Base-by-base conservation (phyloP, 441 rosid species). In the Aquilaria agallochum region DNA sequence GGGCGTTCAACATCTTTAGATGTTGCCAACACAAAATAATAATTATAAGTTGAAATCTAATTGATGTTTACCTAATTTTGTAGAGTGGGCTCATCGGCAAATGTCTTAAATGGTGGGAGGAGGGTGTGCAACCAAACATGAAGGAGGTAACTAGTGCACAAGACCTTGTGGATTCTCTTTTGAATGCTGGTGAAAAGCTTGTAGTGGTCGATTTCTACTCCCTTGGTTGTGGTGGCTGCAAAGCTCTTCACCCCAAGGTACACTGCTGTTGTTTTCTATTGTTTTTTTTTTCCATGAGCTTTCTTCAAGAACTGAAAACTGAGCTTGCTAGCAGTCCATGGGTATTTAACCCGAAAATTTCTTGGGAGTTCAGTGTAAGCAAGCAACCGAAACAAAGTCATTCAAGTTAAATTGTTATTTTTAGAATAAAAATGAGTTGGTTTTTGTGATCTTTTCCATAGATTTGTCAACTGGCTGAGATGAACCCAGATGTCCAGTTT, bases 151-250 rank as follows among this genome's bases (percentile, higher is more conserved):
- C 67, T 9, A 80, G 89, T 5, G 85, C 95, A 10, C 65, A 74
- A 58, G 78, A 89, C 59, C 87, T 87, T 34, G 89, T 79, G 5
- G 76, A 66, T 45, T 66, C 88, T 12, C 75, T 89, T 68, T n/a
- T 58, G 7, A 73, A 72, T 34, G 86, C 87, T 56, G 95, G 87
- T 1, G 92, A 89, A 63, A 72, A 69, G 65, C 73, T 92, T 64
- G 87, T 84, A 47, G 67, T 92, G 49, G 62, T 92, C 48, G 83
- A 77, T 58, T 89, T 92, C 68, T 92, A 81, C 74, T 87, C 95
- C 2, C 95, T 92, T 49, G 85, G 76, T 31, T 92, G 96, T 74
- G 96, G 96, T 15, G 96, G 89, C 59, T 92, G 97, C 82, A 89
- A 64, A 77, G 53, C 85, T 64, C 89, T 92, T 13, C 90, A 82